Percentiles rank a stretch among this genome's conserved stretches.
Evolutionary conservation across 306 rosid genomes (phyloP).

Genomic region (Glycine soja): DNA sequence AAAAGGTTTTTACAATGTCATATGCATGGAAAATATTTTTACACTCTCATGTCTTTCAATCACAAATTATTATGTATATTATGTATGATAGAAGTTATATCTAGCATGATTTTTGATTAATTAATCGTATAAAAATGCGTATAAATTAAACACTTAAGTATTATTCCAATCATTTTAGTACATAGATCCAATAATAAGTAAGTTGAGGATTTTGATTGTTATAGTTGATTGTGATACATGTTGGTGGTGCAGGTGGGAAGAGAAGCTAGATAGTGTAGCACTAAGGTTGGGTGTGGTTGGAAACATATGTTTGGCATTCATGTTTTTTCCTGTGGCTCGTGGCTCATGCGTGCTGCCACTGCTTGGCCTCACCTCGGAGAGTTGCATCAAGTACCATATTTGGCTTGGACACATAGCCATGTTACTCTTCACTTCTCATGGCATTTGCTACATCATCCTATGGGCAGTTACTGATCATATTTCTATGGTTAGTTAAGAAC

Average conservation of each 20-base stretch:
- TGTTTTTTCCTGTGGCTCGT: slow-evolving; percentile 85
- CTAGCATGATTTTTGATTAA: no score
- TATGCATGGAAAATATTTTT: no score
- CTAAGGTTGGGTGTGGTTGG: slow-evolving; percentile 61
- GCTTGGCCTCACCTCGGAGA: slow-evolving; percentile 79
- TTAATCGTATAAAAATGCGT: no score
- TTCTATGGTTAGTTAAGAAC: slow-evolving; percentile 51
- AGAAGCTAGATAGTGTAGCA: slow-evolving; percentile 52
- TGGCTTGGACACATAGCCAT: slow-evolving; percentile 74
- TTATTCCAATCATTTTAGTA: background rate
- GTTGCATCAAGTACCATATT: slow-evolving; percentile 77
- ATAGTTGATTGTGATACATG: background rate
- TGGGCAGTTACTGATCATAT: slow-evolving; percentile 56
- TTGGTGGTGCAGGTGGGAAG: slow-evolving; percentile 67
- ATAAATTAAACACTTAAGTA: no score
- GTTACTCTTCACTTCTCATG: slow-evolving; percentile 70
- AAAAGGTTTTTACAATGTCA: no score
- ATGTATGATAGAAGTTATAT: no score
- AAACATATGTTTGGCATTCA: slow-evolving; percentile 60
- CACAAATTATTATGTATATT: no score
- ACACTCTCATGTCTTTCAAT: no score
- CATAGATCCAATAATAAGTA: background rate
- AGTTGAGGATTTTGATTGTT: background rate
- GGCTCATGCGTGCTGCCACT: slow-evolving; percentile 77
- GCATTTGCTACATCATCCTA: slow-evolving; percentile 54